phyloP scores from a whole-genome alignment of 352 stramenopile genomes.

The Phytopythium litorale region DNA sequence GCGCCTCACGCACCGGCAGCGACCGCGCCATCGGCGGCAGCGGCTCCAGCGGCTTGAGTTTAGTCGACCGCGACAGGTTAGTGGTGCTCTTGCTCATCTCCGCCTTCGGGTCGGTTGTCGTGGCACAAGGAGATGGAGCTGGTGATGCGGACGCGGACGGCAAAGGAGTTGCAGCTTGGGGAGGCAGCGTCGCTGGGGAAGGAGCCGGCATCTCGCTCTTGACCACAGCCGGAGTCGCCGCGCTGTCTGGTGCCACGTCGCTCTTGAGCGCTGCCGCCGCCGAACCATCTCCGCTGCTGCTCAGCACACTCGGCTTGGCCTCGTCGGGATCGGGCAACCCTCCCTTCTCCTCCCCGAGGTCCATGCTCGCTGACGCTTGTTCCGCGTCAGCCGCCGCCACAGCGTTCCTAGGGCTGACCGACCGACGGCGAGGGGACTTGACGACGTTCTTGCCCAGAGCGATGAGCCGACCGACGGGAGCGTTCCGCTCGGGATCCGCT shows the following conservation, averaged over 20 bases:
- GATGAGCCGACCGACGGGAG: slow-evolving; percentile 53
- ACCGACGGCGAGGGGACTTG: slow-evolving; percentile 18
- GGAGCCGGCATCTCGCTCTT: neutral
- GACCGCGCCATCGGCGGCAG: slow-evolving; percentile 18
- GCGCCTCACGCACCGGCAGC: slow-evolving; percentile 28
- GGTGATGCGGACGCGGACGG: neutral
- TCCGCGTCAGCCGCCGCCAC: slow-evolving; percentile 2
- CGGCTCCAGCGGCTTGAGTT: slow-evolving; percentile 15
- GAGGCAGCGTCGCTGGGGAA: neutral
- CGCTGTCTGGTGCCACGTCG: neutral
- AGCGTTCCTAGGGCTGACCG: slow-evolving; percentile 2
- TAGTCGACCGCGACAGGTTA: slow-evolving; percentile 13
- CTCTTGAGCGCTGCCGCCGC: neutral
- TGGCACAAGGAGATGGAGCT: slow-evolving; percentile 10
- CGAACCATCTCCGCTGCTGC: neutral
- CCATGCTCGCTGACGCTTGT: neutral
- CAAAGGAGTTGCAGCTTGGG: neutral
- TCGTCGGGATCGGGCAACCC: neutral
- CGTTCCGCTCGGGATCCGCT: slow-evolving; percentile 36
- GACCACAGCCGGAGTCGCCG: neutral
- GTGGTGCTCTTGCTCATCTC: slow-evolving; percentile 6
- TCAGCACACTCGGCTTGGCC: neutral
- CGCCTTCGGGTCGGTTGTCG: slow-evolving; percentile 8
- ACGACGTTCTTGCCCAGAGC: slow-evolving; percentile 53
- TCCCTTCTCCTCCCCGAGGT: slow-evolving; percentile 7